Evolutionary conservation across 495 filamentous ascomycete species (phyloP).

Genomic region (Physcia stellaris): DNA sequence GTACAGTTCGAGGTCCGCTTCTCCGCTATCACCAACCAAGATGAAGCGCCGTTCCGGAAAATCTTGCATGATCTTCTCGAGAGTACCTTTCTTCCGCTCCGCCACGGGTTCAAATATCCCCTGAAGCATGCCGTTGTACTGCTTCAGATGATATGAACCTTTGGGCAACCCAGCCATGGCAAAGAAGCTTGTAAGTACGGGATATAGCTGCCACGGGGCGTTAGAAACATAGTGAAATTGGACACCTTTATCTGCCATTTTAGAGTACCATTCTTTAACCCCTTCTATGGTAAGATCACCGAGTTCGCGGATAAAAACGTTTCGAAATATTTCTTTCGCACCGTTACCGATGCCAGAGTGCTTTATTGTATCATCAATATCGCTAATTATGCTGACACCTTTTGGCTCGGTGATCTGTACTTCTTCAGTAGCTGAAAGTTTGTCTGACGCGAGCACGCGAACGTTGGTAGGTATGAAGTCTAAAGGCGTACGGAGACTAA

Average conservation of each 20-base stretch:
- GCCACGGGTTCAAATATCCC: conserved; percentile 97
- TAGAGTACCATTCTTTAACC: conserved; percentile 77
- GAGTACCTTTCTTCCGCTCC: conserved; percentile 75
- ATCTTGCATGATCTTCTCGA: conserved; percentile 75
- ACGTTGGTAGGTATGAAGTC: conserved; percentile 87
- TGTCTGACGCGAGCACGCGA: conserved; percentile 73
- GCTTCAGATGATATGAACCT: conserved; percentile 87
- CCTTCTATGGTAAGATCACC: conserved; percentile 69
- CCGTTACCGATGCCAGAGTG: conserved; percentile 79
- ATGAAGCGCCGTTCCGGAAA: conserved; percentile 86
- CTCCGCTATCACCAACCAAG: conserved; percentile 86
- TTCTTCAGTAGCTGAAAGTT: conserved; percentile 62
- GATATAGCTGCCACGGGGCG: conserved; percentile 92
- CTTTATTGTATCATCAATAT: conserved; percentile 97
- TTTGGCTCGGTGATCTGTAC: conserved; percentile 60
- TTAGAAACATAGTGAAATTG: conserved; percentile 86
- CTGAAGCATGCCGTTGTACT: conserved; percentile 89
- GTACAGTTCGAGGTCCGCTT: conserved; percentile 94
- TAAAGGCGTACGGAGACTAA: conserved; percentile 57
- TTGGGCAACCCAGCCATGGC: conserved; percentile 63
- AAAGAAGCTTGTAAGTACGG: conserved; percentile 73
- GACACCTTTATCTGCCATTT: conserved; percentile 64
- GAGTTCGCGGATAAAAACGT: conserved; percentile 82
- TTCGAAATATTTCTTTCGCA: conserved; percentile 86
- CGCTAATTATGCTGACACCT: conserved; percentile 91